Conservation (phyloP, 2,329 filamentous ascomycete genomes). For the Exophiala aquamarina region DNA sequence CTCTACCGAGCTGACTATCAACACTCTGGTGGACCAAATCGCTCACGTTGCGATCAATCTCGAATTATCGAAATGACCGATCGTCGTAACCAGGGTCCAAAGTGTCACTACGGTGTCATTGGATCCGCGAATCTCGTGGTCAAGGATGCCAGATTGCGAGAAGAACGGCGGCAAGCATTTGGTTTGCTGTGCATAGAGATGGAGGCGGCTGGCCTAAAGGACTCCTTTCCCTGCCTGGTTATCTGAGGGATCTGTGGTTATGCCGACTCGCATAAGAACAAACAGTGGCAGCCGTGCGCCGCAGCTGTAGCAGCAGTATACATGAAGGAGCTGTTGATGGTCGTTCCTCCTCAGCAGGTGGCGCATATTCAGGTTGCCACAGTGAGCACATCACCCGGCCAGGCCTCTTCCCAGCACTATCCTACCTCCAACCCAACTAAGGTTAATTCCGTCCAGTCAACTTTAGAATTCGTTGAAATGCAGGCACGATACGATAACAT, state of each 20-base stretch:
- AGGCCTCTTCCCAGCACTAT: no score
- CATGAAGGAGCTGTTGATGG: conserved; percentile 15
- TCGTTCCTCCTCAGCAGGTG: no score
- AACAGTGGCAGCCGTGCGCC: conserved; percentile 11
- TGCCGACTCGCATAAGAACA: conserved; percentile 16
- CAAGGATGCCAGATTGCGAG: conserved; percentile 18
- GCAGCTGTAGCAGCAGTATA: conserved; percentile 12
- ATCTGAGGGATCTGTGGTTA: conserved; percentile 19
- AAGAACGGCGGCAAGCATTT: conserved; percentile 3
- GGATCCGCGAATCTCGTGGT: conserved; percentile 31
- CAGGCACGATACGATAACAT: no score
- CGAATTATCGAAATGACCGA: not conserved
- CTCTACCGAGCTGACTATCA: not conserved
- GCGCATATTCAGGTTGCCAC: no score
- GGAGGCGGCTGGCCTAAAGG: conserved; percentile 13
- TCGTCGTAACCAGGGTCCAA: not conserved
- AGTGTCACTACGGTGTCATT: conserved; percentile 29
- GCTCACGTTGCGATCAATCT: not conserved
- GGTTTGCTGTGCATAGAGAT: conserved; percentile 10
- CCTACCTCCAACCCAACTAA: no score
- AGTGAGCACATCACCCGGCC: no score
- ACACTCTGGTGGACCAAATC: not conserved
- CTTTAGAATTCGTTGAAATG: no score
- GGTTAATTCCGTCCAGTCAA: no score
- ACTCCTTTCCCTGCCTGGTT: conserved; percentile 13